Conservation (phyloP, 331 rosid species). For the Spiraea crenata region DNA sequence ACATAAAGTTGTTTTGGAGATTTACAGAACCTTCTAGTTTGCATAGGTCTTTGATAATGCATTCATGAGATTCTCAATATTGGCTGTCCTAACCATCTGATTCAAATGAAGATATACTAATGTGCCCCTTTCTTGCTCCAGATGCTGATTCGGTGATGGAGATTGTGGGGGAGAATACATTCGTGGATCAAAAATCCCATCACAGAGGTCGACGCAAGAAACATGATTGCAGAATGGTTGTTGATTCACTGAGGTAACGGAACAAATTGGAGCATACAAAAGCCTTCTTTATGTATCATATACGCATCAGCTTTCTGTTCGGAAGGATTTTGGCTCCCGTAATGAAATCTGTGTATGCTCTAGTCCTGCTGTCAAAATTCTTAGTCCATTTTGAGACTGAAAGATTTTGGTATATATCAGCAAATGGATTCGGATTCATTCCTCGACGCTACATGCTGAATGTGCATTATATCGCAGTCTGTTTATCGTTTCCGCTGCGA, state of each 20-base stretch:
- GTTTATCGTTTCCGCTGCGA: background rate
- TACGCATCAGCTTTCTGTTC: background rate
- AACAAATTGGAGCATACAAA: background rate
- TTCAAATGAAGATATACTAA: conserved; percentile 8
- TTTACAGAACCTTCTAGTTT: background rate
- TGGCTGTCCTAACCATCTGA: conserved; percentile 4
- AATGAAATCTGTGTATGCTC: background rate
- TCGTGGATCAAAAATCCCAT: conserved; percentile 83
- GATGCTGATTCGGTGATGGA: conserved; percentile 70
- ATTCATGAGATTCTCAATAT: conserved; percentile 7
- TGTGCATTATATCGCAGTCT: background rate
- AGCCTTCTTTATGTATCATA: background rate
- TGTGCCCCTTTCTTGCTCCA: conserved; percentile 27
- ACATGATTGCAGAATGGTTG: conserved; percentile 82
- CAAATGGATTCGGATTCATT: conserved; percentile 5
- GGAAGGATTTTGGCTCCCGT: background rate
- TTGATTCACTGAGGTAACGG: conserved; percentile 56
- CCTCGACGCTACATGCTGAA: background rate
- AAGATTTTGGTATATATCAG: background rate
- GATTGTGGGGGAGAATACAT: conserved; percentile 87
- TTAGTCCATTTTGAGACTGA: conserved; percentile 5
- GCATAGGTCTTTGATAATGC: background rate
- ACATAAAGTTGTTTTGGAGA: background rate
- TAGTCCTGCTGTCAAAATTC: background rate
- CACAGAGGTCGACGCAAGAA: conserved; percentile 91